Conservation (phyloP, 2,329 filamentous ascomycete genomes). For the Botrytis cinerea region DNA sequence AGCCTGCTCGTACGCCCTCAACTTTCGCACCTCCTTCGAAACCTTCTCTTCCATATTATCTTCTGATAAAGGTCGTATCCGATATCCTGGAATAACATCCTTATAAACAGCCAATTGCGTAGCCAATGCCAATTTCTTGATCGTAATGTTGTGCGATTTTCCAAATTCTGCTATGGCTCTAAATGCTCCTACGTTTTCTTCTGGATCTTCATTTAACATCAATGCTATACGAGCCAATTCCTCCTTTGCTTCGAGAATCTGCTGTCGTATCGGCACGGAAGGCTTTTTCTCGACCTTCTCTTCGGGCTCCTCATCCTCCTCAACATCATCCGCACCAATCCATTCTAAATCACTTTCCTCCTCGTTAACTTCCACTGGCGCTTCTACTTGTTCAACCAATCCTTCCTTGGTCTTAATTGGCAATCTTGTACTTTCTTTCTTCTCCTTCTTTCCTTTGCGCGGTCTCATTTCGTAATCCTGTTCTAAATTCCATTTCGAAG, state of each 20-base stretch:
- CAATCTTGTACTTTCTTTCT: conserved; percentile 68
- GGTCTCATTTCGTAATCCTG: conserved; percentile 84
- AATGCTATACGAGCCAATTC: conserved; percentile 83
- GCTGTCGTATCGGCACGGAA: conserved; percentile 71
- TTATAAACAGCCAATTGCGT: conserved; percentile 91
- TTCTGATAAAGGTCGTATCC: conserved; percentile 80
- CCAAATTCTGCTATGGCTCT: conserved; percentile 76
- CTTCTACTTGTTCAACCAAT: conserved; percentile 60
- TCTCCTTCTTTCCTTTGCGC: conserved; percentile 74
- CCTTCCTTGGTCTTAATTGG: conserved; percentile 88
- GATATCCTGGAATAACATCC: conserved; percentile 93
- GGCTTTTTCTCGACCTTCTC: conserved; percentile 55
- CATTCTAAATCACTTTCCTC: conserved; percentile 64
- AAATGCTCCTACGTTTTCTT: conserved; percentile 81
- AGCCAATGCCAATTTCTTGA: conserved; percentile 83
- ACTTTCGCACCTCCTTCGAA: conserved; percentile 84
- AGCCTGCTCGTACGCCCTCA: conserved; percentile 84
- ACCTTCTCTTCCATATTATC: conserved; percentile 76
- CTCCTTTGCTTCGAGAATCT: conserved; percentile 86
- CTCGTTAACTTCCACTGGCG: conserved; percentile 54
- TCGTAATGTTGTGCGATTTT: conserved; percentile 65
- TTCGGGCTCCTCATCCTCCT: conserved; percentile 54
- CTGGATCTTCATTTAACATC: conserved; percentile 85
- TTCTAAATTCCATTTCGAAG: conserved; percentile 85
- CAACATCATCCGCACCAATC: conserved; percentile 56